phyloP scores from a whole-genome alignment of 2,329 filamentous ascomycete genomes.

The Penicillium thymicola region DNA sequence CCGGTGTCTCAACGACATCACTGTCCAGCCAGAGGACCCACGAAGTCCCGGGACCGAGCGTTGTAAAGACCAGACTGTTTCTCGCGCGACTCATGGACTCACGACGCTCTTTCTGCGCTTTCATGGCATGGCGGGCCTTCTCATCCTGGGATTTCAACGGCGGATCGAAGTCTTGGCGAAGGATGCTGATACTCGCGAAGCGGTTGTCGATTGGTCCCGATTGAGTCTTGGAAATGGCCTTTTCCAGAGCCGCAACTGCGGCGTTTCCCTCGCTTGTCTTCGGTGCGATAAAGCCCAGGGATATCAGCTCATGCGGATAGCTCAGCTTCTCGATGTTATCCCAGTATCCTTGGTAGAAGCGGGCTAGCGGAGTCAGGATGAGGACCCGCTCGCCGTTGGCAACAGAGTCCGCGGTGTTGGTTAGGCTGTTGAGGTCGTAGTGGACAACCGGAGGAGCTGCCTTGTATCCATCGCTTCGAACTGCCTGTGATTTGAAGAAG shows the following conservation, averaged over 20 bases:
- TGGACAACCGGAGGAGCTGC: constrained; percentile 80
- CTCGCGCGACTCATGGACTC: constrained; percentile 90
- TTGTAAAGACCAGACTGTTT: constrained; percentile 94
- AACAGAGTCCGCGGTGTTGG: constrained; percentile 71
- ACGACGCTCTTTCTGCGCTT: constrained; percentile 80
- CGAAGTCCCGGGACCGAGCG: constrained; percentile 80
- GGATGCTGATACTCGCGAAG: constrained; percentile 90
- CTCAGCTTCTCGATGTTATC: constrained; percentile 78
- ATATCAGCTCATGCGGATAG: constrained; percentile 94
- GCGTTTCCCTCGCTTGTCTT: constrained; percentile 89
- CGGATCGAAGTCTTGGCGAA: constrained; percentile 90
- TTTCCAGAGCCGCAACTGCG: constrained; percentile 78
- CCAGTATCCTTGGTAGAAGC: constrained; percentile 95
- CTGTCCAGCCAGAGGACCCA: constrained; percentile 97
- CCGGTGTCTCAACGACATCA: constrained; percentile 86
- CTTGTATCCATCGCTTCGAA: constrained; percentile 45
- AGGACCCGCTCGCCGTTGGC: constrained; percentile 81
- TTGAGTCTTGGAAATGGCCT: constrained; percentile 81
- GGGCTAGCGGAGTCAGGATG: constrained; percentile 85
- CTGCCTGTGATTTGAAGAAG: constrained; percentile 63
- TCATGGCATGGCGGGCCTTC: constrained; percentile 83
- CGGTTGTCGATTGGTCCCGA: constrained; percentile 74
- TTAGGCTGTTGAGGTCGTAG: constrained; percentile 94
- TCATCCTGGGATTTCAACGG: constrained; percentile 79
- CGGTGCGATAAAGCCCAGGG: constrained; percentile 91